Evolutionary conservation across 768 basidiomycete species (phyloP), one percentile per base, ranked within the genome.

Genomic region (Trametes coccinea): DNA sequence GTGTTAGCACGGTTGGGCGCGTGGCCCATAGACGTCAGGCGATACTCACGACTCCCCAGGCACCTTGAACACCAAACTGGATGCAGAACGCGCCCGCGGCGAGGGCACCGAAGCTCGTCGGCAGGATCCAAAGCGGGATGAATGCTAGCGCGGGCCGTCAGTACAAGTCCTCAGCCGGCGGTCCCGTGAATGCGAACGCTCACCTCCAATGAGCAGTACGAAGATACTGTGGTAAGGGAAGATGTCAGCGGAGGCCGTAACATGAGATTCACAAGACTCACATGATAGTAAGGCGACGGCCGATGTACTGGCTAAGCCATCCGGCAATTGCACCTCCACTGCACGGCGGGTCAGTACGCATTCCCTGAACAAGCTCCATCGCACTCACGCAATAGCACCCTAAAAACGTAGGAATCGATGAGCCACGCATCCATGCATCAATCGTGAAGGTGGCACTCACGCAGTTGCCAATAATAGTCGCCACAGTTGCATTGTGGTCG

Each of bases 31-130:
- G 4, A 7, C 11, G 30, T 49, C 34, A 37, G 34, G 31, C n/a
- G 47, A 41, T 1, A 72, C 88, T 65, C 69, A 92, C 90, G 10
- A 92, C 87, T 67, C 92, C 92, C 90, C 91, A 93, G 40, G 92
- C 93, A 2, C 92, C 93, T 71, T 96, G 94, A 0, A 95, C 91
- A 53, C 91, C 92, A 65, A 92, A 84, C 69, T 95, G 93, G 14
- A 93, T 78, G 66, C 84, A 93, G 76, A 95, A 96, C 0, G 92
- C 93, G 8, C 92, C 92, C 0, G 91, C 92, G 0, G 90, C 70
- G 8, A 97, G 86, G 1, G 77, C 81, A 0, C 81, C 72, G 73
- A 95, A 95, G 1, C 80, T 74, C 5, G 67, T 74, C 2, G 94
- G 94, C 6, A 96, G 67, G 66, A 93, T 90, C 94, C 93, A 95